Base-by-base conservation (phyloP, 441 rosid species). In the Erodium chrysanthum region DNA sequence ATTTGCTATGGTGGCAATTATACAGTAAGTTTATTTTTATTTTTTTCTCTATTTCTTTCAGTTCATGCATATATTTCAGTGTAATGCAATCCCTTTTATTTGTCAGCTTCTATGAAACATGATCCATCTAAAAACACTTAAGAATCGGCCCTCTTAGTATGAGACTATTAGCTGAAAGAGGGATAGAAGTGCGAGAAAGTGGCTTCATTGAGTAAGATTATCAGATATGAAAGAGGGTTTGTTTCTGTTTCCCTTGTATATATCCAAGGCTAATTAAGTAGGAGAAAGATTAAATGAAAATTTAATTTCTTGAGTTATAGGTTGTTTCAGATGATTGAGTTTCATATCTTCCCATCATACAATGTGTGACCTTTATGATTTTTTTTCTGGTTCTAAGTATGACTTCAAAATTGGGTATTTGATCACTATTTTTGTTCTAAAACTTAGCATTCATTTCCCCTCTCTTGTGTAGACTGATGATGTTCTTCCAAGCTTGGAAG, bases 401-500 rank as follows among this genome's bases (percentile, higher is more conserved):
- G 60, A 8, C 60, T 54, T 54, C 60, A 8, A 54, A 54, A 54
- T 54, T 6, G 60, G 23, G 60, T 18, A 20, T 54, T 54, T 54
- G 52, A 54, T 54, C 60, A 54, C 23, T 54, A 17, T 15, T 54
- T n/a, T 18, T 54, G 10, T 7, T n/a, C 23, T 54, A 54, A 17
- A 54, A 17, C 23, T 18, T 54, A 17, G 23, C 10, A 8, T 18
- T 54, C 17, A 4, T 54, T 18, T 54, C 10, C 6, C 23, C 23
- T 3, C 15, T 65, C 29, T 72, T 44, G 8, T 72, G 73, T 73
- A 91, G 97, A 93, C 92, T 22, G 92, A 90, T 37, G 92, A 89
- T 78, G 91, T 85, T 80, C 90, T 93, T 76, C 98, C 98, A 2
- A 91, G 88, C 83, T 83, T 91, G 83, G 97, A 93, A 81, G 96